Evolutionary conservation across 1,284 basidiomycete genomes (phyloP), one percentile per base, ranked within the genome.

Genomic region (Ceratobasidium sp.): DNA sequence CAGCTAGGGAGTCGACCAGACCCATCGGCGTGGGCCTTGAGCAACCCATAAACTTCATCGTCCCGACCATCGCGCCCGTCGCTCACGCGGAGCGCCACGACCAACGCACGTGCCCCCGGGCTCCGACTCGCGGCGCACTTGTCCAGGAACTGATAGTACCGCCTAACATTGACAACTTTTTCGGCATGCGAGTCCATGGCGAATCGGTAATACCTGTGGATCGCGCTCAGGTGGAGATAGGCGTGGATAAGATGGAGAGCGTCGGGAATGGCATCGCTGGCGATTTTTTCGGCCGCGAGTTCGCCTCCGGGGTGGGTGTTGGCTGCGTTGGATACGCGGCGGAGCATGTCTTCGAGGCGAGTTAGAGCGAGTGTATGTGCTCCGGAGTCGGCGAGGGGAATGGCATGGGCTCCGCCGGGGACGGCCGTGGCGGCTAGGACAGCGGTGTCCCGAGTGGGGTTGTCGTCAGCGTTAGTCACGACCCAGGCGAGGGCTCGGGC

Each of bases 391-490:
- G 62, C 62, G 27, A 67, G 38, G 7, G 54, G 42, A 13, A 67
- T 50, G 17, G 62, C 34, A 25, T 67, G 62, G 3, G 62, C 62
- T 0, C 62, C 62, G 17, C 62, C 62, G 13, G 62, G 62, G 10
- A 67, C 62, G n/a, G 45, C 62, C 17, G 62, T 67, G 17, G 62
- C 22, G 3, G 62, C 62, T 31, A 67, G 34, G 8, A 67, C 62
- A 10, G 62, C 62, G 25, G 50, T 54, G 27, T 67, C 62, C 1
- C 62, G 62, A 8, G 62, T 67, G 13, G n/a, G 50, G 35, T 67
- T 67, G 38, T 67, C 62, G 50, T 67, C 62, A 25, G 62, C 62
- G 62, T 50, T 67, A 7, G 62, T 67, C 22, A 67, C 62, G 27
- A 67, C 49, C 62, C 62, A 67, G 7, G 62, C 62, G 25, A 67